Percentiles rank a stretch among this genome's conserved stretches.
These are phyloP conservation scores for Aureoboletus auriporus DNA, from an alignment of 768 basidiomycete genomes.

Conservation along the genomic window DNA sequence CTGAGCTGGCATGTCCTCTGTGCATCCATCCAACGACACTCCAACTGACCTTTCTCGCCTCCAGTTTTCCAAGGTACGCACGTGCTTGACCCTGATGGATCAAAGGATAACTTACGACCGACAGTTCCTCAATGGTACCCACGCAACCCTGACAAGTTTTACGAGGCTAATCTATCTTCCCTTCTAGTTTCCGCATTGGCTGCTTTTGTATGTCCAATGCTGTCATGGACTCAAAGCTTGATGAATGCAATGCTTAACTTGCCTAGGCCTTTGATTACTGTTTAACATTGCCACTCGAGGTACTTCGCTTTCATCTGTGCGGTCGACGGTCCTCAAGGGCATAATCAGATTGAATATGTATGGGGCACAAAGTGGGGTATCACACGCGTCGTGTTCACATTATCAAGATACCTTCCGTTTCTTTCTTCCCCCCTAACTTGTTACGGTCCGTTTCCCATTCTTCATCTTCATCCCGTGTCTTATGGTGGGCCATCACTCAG, in stretches of 20 bases:
- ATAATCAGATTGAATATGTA: slow-evolving; percentile 16
- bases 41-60: slow-evolving; percentile 12
- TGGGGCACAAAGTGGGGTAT: slow-evolving; percentile 24
- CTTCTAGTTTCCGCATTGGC: slow-evolving; percentile 17
- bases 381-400: slow-evolving; percentile 21
- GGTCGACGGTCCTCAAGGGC: neutral
- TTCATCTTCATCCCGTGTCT: neutral
- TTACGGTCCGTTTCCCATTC: slow-evolving; percentile 11
- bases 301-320: neutral
- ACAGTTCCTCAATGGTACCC: slow-evolving; percentile 19
- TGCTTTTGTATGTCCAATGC: slow-evolving; percentile 9
- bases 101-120: neutral
- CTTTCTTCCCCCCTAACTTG: slow-evolving; percentile 13
- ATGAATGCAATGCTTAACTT: neutral
- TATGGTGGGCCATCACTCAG: slow-evolving; percentile 4
- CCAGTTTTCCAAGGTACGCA: slow-evolving; percentile 21
- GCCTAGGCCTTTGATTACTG: slow-evolving; percentile 20
- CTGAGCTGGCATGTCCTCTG: slow-evolving; percentile 3
- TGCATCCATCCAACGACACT: neutral
- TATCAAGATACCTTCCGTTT: slow-evolving; percentile 27
- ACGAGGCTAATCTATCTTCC: neutral
- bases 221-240: neutral
- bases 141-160: neutral
- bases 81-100: neutral
- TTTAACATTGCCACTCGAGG: slow-evolving; percentile 21